Evolutionary conservation across 805 yeast genomes (phyloP).

Genomic region (Saccharomyces mikatae): DNA sequence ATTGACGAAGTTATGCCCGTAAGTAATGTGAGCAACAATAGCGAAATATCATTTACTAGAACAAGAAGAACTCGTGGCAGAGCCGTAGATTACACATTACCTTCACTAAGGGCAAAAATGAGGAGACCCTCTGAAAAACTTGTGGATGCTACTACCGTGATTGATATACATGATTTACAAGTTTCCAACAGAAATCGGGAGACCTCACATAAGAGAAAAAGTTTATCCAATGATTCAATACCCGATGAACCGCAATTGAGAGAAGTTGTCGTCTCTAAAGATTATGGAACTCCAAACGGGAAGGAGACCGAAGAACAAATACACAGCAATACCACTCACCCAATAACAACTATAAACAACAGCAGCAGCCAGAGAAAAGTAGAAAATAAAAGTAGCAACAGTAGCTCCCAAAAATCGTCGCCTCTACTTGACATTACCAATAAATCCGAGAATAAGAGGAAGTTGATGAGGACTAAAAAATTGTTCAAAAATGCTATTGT

Average conservation of each 20-base stretch:
- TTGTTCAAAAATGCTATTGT: conserved; percentile 26
- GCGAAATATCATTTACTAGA: conserved; percentile 12
- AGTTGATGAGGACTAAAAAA: conserved; percentile 10
- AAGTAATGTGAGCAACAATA: conserved; percentile 5
- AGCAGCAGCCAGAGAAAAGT: background rate
- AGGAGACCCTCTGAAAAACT: conserved; percentile 54
- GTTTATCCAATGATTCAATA: conserved; percentile 1
- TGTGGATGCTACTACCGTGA: conserved; percentile 49
- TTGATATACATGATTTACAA: conserved; percentile 29
- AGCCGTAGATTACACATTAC: conserved; percentile 57
- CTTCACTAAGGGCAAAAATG: conserved; percentile 60
- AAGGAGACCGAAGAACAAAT: background rate
- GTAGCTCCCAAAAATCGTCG: conserved; percentile 2
- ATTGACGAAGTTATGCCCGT: conserved; percentile 37
- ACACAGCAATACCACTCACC: background rate
- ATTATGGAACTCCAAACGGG: background rate
- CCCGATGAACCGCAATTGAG: conserved; percentile 1
- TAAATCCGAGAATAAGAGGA: conserved; percentile 8
- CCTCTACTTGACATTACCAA: conserved; percentile 13
- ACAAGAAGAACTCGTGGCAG: conserved; percentile 47
- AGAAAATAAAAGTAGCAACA: conserved; percentile 3
- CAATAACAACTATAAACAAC: background rate
- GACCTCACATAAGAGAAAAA: background rate
- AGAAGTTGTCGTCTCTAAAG: background rate
- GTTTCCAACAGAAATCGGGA: conserved; percentile 12